phyloP scores from a whole-genome alignment of 139 green algal species.

The Ulvella scutata region DNA sequence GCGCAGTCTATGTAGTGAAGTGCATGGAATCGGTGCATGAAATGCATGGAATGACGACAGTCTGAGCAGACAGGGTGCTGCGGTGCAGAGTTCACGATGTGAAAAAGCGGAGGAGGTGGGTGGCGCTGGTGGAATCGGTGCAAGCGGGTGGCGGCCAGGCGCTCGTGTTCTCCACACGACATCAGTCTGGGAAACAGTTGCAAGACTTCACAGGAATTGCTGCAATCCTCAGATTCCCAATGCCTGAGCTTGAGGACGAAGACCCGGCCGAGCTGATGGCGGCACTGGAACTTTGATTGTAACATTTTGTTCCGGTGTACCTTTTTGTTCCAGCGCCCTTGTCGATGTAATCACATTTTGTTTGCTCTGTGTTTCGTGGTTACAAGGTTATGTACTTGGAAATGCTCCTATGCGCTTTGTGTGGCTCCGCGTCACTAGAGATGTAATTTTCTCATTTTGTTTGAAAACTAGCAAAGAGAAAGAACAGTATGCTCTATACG shows the following conservation, averaged over 20 bases:
- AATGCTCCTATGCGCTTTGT: too few species aligned
- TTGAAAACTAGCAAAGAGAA: too few species aligned
- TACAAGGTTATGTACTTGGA: too few species aligned
- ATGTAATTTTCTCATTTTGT: too few species aligned
- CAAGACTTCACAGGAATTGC: conserved; percentile 73
- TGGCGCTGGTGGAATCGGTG: conserved; percentile 74
- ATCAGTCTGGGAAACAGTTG: conserved; percentile 69
- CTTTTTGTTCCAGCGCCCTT: too few species aligned
- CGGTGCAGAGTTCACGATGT: conserved; percentile 27
- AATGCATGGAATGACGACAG: background rate
- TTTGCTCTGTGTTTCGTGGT: too few species aligned
- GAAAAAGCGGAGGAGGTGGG: conserved; percentile 36
- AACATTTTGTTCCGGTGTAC: too few species aligned
- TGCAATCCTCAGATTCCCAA: conserved; percentile 76
- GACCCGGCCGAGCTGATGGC: conserved; percentile 25
- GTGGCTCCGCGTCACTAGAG: too few species aligned
- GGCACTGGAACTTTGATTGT: background rate
- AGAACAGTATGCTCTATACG: too few species aligned
- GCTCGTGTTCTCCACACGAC: conserved; percentile 69
- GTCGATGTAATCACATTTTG: too few species aligned
- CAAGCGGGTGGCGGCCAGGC: conserved; percentile 51
- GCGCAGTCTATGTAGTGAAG: background rate
- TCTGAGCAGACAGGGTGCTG: background rate
- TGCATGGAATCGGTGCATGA: background rate
- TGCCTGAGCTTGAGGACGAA: conserved; percentile 78